phyloP scores from a whole-genome alignment of 192 early-diverging fungal species.

The Backusella mclennaniae region DNA sequence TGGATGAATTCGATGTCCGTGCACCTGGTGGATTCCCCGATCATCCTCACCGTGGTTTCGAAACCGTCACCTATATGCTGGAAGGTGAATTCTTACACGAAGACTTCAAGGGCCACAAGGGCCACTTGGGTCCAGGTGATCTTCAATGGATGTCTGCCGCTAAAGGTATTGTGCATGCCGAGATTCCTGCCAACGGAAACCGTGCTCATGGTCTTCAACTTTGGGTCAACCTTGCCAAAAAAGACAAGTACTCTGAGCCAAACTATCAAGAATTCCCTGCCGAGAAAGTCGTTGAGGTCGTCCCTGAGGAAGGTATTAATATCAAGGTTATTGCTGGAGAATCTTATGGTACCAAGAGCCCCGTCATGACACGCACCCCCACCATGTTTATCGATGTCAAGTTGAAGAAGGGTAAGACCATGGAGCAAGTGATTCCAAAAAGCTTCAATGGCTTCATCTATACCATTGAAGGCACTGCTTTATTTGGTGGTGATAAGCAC shows the following conservation, averaged over 20 bases:
- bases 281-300: conserved; percentile 63
- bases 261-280: conserved; percentile 71
- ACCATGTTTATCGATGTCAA: conserved; percentile 79
- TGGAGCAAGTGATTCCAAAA: conserved; percentile 57
- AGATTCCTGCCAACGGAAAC: conserved; percentile 54
- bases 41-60: conserved; percentile 82
- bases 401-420: conserved; percentile 53
- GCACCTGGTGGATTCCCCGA: conserved; percentile 54
- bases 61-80: conserved; percentile 74
- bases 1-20: conserved; percentile 62
- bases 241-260: conserved; percentile 70
- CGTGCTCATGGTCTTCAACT: conserved; percentile 61
- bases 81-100: conserved; percentile 70
- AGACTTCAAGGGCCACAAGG: conserved; percentile 75
- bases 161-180: conserved; percentile 64
- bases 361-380: conserved; percentile 75
- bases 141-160: conserved; percentile 70
- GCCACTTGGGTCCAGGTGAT: conserved; percentile 61
- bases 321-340: conserved; percentile 92
- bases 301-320: conserved; percentile 45
- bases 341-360: conserved; percentile 64
- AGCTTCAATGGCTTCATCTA: conserved; percentile 61
- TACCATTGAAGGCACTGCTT: conserved; percentile 52
- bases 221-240: conserved; percentile 75
- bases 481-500: conserved; percentile 50